phyloP scores from a whole-genome alignment of 768 basidiomycete species.

The Hydnum rufescens region DNA sequence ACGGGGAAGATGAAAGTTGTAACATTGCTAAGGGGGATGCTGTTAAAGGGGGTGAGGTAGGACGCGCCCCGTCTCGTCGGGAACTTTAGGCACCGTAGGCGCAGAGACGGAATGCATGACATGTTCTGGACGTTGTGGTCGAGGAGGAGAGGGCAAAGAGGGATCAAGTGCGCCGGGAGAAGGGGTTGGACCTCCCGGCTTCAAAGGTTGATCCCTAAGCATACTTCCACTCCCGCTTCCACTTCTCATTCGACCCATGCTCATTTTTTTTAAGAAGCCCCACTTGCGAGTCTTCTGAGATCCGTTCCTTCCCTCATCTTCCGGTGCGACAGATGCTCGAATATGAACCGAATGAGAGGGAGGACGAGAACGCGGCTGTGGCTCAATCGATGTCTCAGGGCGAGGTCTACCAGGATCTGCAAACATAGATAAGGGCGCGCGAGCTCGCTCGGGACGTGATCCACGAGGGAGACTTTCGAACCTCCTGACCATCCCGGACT shows the following conservation, averaged over 20 bases:
- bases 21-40: background rate
- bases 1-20: background rate
- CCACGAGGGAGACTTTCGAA: slow-evolving; percentile 1
- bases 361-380: slow-evolving; percentile 5
- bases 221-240: slow-evolving; percentile 12
- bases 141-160: too few species aligned
- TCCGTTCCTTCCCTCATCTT: background rate
- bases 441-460: background rate
- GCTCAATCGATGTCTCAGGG: background rate
- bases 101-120: background rate
- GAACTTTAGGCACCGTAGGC: background rate
- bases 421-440: background rate
- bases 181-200: too few species aligned
- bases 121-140: background rate
- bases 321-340: background rate
- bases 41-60: background rate
- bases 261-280: slow-evolving; percentile 96
- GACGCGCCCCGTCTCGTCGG: background rate
- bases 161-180: too few species aligned
- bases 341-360: slow-evolving; percentile 3
- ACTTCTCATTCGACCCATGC: slow-evolving; percentile 71
- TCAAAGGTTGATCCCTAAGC: too few species aligned
- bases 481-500: background rate
- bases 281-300: slow-evolving; percentile 50
- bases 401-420: slow-evolving; percentile 2